Base-by-base conservation (phyloP, 306 rosid species). In the Cucurbita maxima region DNA sequence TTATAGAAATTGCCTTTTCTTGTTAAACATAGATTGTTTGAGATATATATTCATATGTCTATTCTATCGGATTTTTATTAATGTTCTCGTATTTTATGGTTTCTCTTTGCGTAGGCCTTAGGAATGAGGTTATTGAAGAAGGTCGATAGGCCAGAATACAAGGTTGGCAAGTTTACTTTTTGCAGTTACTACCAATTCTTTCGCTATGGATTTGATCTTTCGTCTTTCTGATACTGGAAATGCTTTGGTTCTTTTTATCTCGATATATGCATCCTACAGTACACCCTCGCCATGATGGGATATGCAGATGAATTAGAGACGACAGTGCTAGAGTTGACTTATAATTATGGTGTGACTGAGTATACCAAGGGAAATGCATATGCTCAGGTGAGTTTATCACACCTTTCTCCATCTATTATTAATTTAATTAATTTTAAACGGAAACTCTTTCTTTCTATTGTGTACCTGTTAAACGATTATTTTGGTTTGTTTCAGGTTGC, bases 301-400 rank as follows among this genome's bases (percentile, higher is more conserved):
- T 91, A 91, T 77, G 96, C 85, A 13, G 97, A 89, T 75, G 99
- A 95, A 80, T 79, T 85, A 34, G 83, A 89, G 89, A 91, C 97
- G 40, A 85, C 81, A 38, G 96, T 89, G 69, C 86, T 94, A 79
- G 99, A 94, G 88, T 83, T 94, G 88, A 89, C 99, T 38, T 95
- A 91, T 76, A 95, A 95, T 82, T 89, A 94, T 82, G 97, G 90
- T 73, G 97, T 88, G 81, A 89, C 91, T 13, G 96, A 91, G 73
- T 91, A 91, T 71, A 81, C 97, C 52, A 91, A 94, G 82, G 99
- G 97, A 78, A 89, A 84, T 82, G 99, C 96, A 64, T 94, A 94
- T 86, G 95, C 96, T 2, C 99, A 94, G 90, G 99, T 94, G 70
- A 73, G 47, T 74, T 66, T 11, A 55, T 4, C 1, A 45, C 40